These are phyloP conservation scores for Yarrowia keelungensis DNA, from an alignment of 805 yeast genomes.

Conservation along the genomic window DNA sequence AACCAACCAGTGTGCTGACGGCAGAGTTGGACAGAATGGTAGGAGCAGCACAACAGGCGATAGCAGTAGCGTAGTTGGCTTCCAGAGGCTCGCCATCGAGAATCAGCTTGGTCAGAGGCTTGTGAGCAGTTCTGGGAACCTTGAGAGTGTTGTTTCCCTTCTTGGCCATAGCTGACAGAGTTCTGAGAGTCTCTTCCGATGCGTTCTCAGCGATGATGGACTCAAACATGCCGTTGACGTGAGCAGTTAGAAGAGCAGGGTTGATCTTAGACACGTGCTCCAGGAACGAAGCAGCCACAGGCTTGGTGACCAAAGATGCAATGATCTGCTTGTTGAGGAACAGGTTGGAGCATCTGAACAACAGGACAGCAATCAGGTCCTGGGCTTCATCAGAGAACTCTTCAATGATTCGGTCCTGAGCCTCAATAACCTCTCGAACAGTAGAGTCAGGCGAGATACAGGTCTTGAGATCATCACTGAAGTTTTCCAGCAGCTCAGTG, in stretches of 20 bases:
- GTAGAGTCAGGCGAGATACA: slow-evolving; percentile 7
- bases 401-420: slow-evolving; percentile 14
- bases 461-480: slow-evolving; percentile 49
- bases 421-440: slow-evolving; percentile 12
- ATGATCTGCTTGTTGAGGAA: slow-evolving; percentile 72
- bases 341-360: slow-evolving; percentile 67
- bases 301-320: slow-evolving; percentile 57
- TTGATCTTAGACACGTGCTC: slow-evolving; percentile 63
- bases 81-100: slow-evolving; percentile 5
- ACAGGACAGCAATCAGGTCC: slow-evolving; percentile 49
- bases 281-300: slow-evolving; percentile 60
- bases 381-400: background rate
- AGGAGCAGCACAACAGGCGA: slow-evolving; percentile 35
- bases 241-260: slow-evolving; percentile 71
- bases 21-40: background rate
- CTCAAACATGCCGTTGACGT: slow-evolving; percentile 58
- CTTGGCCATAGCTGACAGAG: slow-evolving; percentile 28
- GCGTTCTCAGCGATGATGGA: slow-evolving; percentile 50
- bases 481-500: slow-evolving; percentile 60
- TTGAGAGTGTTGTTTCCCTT: slow-evolving; percentile 13
- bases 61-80: slow-evolving; percentile 37
- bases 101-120: slow-evolving; percentile 5
- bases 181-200: slow-evolving; percentile 21
- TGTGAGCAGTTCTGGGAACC: slow-evolving; percentile 19
- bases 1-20: background rate